A percentile compares a stretch with the other conserved stretches of the same genome.
Evolutionary conservation across 352 stramenopile species (phyloP).

Genomic region (Pythium coloratum): DNA sequence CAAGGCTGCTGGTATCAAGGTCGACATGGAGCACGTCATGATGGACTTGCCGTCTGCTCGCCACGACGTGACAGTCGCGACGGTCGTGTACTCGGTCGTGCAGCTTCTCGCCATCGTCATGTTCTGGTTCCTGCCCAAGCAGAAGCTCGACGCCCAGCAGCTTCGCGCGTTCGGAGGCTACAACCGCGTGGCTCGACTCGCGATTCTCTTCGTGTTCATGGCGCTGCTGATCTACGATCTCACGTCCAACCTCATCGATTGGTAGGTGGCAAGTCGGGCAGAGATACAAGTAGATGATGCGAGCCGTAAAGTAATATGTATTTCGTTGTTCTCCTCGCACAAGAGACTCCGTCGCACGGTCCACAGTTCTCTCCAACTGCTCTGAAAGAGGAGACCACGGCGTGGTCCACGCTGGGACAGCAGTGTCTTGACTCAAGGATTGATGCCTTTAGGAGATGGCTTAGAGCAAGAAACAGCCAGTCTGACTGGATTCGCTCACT

Average conservation of each 20-base stretch:
- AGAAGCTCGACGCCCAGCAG: slow-evolving; percentile 39
- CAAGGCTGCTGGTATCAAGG: slow-evolving; percentile 6
- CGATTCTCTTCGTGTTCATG: slow-evolving; percentile 8
- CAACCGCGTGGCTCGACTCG: slow-evolving; percentile 1
- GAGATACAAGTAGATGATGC: too few species aligned
- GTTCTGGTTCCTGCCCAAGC: slow-evolving; percentile 19
- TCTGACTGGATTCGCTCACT: neutral
- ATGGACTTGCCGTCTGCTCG: slow-evolving; percentile 9
- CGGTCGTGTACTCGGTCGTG: slow-evolving; percentile 8
- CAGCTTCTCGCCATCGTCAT: slow-evolving; percentile 14
- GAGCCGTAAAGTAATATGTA: too few species aligned
- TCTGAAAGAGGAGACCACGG: too few species aligned
- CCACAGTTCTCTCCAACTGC: too few species aligned
- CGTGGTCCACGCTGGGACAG: too few species aligned
- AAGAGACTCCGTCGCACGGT: too few species aligned
- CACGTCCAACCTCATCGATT: neutral
- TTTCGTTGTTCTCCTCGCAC: too few species aligned
- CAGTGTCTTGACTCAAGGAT: too few species aligned
- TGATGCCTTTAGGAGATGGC: neutral
- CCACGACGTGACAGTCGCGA: slow-evolving; percentile 6
- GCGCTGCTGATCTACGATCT: slow-evolving; percentile 17
- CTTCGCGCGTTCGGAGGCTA: slow-evolving; percentile 67
- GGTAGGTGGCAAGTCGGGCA: neutral
- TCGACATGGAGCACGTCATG: slow-evolving; percentile 8
- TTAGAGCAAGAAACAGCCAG: slow-evolving; percentile 5